Evolutionary conservation across 2,329 filamentous ascomycete species (phyloP).

Genomic region (Ophiocordyceps sinensis): DNA sequence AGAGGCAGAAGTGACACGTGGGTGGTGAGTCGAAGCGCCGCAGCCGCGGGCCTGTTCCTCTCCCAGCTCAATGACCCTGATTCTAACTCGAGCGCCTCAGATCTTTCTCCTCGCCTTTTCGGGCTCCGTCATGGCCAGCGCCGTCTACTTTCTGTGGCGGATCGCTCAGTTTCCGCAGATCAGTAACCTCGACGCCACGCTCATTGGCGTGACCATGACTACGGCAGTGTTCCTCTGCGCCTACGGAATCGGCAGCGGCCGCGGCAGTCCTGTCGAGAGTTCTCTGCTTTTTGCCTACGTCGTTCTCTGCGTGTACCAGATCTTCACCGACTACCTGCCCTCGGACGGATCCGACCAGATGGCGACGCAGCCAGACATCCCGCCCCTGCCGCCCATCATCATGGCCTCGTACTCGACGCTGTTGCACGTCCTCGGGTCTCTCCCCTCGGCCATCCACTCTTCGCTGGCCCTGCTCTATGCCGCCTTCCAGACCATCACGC

Average conservation of each 20-base stretch:
- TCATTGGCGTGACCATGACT: conserved; percentile 87
- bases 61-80: background rate
- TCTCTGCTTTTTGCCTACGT: conserved; percentile 93
- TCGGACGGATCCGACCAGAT: conserved; percentile 44
- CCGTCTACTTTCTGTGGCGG: conserved; percentile 91
- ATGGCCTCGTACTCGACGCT: conserved; percentile 97
- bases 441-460: conserved; percentile 74
- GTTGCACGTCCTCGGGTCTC: conserved; percentile 64
- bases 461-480: conserved; percentile 77
- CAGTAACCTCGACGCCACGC: conserved; percentile 76
- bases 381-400: conserved; percentile 90
- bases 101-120: conserved; percentile 80
- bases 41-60: background rate
- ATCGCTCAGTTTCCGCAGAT: conserved; percentile 89
- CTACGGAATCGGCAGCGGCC: conserved; percentile 85
- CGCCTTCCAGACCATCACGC: conserved; percentile 88
- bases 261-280: conserved; percentile 89
- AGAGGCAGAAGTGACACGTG: conserved; percentile 85
- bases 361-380: conserved; percentile 66
- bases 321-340: conserved; percentile 95
- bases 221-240: conserved; percentile 85
- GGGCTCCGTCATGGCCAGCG: conserved; percentile 81
- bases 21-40: conserved; percentile 52
- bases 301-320: conserved; percentile 97
- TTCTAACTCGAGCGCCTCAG: conserved; percentile 25